These are phyloP conservation scores for Volvariella volvacea DNA, from an alignment of 1,284 basidiomycete genomes.

Conservation along the genomic window DNA sequence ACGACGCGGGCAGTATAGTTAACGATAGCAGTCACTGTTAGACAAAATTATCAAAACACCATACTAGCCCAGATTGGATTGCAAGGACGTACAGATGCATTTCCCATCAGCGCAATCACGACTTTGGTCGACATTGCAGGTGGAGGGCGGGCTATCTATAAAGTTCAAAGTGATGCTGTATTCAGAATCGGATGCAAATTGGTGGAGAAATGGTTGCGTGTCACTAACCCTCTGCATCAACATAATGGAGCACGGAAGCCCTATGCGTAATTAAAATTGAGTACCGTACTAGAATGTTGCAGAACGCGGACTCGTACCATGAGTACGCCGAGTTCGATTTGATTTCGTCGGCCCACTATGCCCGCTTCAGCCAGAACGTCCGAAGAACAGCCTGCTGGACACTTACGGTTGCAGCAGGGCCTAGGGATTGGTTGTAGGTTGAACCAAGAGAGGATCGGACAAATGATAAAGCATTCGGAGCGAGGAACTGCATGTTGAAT, in stretches of 20 bases:
- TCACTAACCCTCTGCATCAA: constrained; percentile 39
- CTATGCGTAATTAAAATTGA: constrained; percentile 14
- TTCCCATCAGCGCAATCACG: constrained; percentile 34
- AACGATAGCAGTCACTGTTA: constrained; percentile 42
- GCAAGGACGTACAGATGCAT: constrained; percentile 36
- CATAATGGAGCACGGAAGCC: constrained; percentile 36
- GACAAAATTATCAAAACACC: not conserved
- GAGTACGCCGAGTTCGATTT: constrained; percentile 28
- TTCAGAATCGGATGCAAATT: not conserved
- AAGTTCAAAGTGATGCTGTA: not conserved
- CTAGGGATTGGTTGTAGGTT: constrained; percentile 34
- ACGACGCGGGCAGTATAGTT: constrained; percentile 48
- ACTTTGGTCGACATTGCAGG: constrained; percentile 40
- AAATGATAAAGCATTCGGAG: constrained; percentile 35
- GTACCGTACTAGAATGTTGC: not conserved
- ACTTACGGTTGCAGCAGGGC: constrained; percentile 37
- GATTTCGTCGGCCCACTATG: constrained; percentile 42
- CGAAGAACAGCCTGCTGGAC: not conserved
- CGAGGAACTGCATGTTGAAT: constrained; percentile 30
- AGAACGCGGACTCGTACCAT: constrained; percentile 21
- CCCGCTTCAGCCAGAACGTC: not conserved
- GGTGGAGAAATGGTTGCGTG: not conserved
- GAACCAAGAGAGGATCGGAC: constrained; percentile 37
- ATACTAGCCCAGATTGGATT: not conserved
- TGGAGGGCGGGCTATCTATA: constrained; percentile 37